Evolutionary conservation across 1,139 yeast species (phyloP).

Genomic region (Blastobotrys apis): DNA sequence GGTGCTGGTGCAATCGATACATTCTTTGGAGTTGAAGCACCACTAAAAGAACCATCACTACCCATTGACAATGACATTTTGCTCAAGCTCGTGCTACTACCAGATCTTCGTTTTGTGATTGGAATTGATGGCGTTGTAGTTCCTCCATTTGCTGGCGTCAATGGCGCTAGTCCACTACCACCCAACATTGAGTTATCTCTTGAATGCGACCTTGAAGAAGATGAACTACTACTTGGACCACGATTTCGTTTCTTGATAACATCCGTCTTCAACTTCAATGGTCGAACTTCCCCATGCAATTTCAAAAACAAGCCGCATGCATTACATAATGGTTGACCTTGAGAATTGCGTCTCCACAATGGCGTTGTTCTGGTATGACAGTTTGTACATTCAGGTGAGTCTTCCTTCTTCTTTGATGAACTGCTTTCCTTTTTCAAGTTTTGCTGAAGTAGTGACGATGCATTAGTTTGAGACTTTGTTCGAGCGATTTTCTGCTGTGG

Average conservation of each 20-base stretch:
- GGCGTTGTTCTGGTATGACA: conserved; percentile 91
- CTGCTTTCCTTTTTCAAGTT: conserved; percentile 6
- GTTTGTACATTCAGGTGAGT: conserved; percentile 55
- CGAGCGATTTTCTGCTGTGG: conserved; percentile 27
- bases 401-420: conserved; percentile 11
- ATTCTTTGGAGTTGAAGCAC: conserved; percentile 9
- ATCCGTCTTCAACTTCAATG: conserved; percentile 81
- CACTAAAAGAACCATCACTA: conserved; percentile 6
- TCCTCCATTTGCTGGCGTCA: conserved; percentile 12
- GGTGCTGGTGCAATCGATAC: conserved; percentile 28
- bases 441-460: conserved; percentile 23
- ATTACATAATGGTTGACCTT: conserved; percentile 86
- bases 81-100: conserved; percentile 8
- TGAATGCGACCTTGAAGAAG: conserved; percentile 15
- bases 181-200: conserved; percentile 15
- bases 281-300: conserved; percentile 87
- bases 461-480: conserved; percentile 26
- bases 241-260: conserved; percentile 72
- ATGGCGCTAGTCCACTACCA: conserved; percentile 12
- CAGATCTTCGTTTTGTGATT: conserved; percentile 9
- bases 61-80: conserved; percentile 11
- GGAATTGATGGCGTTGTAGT: conserved; percentile 15
- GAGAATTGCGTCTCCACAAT: conserved; percentile 85
- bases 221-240: conserved; percentile 11
- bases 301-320: conserved; percentile 89